phyloP scores from a whole-genome alignment of 1,284 basidiomycete species.

The Papiliotrema fonsecae region DNA sequence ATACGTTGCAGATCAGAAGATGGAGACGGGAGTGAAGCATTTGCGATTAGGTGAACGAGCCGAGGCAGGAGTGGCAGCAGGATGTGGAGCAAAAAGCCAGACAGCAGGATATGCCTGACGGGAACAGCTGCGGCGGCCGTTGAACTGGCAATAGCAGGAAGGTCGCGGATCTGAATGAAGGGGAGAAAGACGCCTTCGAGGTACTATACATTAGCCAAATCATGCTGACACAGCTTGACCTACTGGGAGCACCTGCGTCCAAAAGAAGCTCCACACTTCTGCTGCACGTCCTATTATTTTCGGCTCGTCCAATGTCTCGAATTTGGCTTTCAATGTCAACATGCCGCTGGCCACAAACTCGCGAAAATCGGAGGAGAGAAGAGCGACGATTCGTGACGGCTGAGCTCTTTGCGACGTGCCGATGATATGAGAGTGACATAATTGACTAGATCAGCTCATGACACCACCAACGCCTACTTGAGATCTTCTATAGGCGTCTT shows the following conservation, averaged over 20 bases:
- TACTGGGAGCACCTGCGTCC: slow-evolving; percentile 77
- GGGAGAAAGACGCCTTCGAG: slow-evolving; percentile 53
- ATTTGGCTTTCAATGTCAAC: slow-evolving; percentile 82
- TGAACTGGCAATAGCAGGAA: slow-evolving; percentile 17
- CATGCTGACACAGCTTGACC: slow-evolving; percentile 15
- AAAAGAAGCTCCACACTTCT: slow-evolving; percentile 91
- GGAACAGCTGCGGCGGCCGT: slow-evolving; percentile 19
- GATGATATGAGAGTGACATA: slow-evolving; percentile 40
- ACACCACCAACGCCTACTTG: slow-evolving; percentile 51
- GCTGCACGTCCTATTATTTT: slow-evolving; percentile 67
- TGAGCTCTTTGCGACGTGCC: slow-evolving; percentile 36
- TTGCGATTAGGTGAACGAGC: slow-evolving; percentile 26
- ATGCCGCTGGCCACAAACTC: slow-evolving; percentile 83
- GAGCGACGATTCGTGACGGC: slow-evolving; percentile 47
- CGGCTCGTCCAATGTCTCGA: slow-evolving; percentile 60
- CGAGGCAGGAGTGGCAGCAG: slow-evolving; percentile 43
- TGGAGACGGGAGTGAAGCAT: slow-evolving; percentile 8
- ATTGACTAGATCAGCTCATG: slow-evolving; percentile 19
- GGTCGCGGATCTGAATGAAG: slow-evolving; percentile 38
- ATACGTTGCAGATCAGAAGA: slow-evolving; percentile 35
- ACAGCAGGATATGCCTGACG: slow-evolving; percentile 44
- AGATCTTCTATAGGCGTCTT: slow-evolving; percentile 86
- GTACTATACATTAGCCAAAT: slow-evolving; percentile 23
- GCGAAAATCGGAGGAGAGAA: slow-evolving; percentile 70
- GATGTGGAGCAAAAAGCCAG: slow-evolving; percentile 46